Conservation (phyloP, 768 basidiomycete genomes). For the Auriscalpium microsporum region DNA sequence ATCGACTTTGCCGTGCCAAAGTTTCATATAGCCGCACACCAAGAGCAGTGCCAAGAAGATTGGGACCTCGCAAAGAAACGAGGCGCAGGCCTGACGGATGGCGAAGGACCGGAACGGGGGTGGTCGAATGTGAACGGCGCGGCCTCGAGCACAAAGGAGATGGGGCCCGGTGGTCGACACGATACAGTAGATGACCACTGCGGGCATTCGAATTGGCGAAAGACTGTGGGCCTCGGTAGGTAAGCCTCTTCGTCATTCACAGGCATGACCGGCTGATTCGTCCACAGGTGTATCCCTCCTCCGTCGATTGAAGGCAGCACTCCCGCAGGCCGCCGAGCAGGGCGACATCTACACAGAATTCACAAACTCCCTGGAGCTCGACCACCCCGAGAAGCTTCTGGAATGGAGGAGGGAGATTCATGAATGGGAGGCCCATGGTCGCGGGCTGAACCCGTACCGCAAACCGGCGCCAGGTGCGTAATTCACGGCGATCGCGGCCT, state of each 20-base stretch:
- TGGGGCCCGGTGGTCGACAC: constrained; percentile 23
- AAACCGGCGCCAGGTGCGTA: neutral
- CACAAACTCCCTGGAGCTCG: neutral
- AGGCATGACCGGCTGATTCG: no score
- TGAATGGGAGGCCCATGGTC: neutral
- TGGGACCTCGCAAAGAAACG: constrained; percentile 16
- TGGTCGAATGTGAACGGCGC: constrained; percentile 24
- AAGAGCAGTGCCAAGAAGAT: constrained; percentile 15
- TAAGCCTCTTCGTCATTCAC: no score
- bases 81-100: constrained; percentile 26
- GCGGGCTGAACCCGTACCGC: neutral
- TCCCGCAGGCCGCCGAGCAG: neutral
- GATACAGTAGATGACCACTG: constrained; percentile 22
- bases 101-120: constrained; percentile 26
- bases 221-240: constrained; percentile 17
- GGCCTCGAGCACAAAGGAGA: constrained; percentile 26
- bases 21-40: constrained; percentile 24
- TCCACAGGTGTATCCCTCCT: neutral
- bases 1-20: constrained; percentile 21
- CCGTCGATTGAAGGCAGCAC: neutral
- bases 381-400: neutral
- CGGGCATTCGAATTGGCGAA: constrained; percentile 24
- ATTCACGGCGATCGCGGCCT: neutral
- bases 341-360: neutral
- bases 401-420: neutral